Evolutionary conservation across 768 basidiomycete genomes (phyloP).

Genomic region (Psilocybe cyanescens): DNA sequence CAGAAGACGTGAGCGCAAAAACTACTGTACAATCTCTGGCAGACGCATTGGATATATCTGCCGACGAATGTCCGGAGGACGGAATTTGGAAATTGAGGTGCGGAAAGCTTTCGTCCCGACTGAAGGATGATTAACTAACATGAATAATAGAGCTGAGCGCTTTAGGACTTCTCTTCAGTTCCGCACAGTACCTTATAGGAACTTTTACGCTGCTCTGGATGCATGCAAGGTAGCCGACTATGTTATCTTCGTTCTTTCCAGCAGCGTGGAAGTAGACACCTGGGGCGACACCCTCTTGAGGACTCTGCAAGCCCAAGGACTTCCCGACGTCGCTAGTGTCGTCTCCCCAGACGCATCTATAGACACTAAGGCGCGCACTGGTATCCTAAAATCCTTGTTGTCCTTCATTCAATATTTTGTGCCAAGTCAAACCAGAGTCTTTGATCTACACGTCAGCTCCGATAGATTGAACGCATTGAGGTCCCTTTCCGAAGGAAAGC

Average conservation of each 20-base stretch:
- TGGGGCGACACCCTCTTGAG: slow-evolving; percentile 91
- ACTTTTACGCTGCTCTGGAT: slow-evolving; percentile 80
- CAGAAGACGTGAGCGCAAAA: slow-evolving; percentile 60
- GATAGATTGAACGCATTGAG: slow-evolving; percentile 78
- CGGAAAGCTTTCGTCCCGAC: slow-evolving; percentile 23
- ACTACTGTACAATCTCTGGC: slow-evolving; percentile 61
- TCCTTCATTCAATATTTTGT: slow-evolving; percentile 97
- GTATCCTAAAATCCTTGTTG: slow-evolving; percentile 83
- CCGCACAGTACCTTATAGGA: slow-evolving; percentile 71
- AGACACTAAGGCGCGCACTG: slow-evolving; percentile 65
- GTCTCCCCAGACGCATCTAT: slow-evolving; percentile 58
- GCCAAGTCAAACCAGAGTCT: slow-evolving; percentile 77
- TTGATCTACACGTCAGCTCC: slow-evolving; percentile 65
- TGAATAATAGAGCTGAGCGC: slow-evolving; percentile 69
- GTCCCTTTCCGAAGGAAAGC: slow-evolving; percentile 83
- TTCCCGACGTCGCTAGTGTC: slow-evolving; percentile 81
- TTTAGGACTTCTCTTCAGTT: slow-evolving; percentile 94
- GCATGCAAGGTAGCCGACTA: slow-evolving; percentile 91
- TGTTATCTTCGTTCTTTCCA: slow-evolving; percentile 82
- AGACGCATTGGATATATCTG: slow-evolving; percentile 56
- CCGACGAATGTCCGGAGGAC: slow-evolving; percentile 52
- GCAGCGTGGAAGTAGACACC: slow-evolving; percentile 76
- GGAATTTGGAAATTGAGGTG: slow-evolving; percentile 75
- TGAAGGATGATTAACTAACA: slow-evolving; percentile 1
- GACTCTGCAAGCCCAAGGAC: slow-evolving; percentile 87